Evolutionary conservation across 768 basidiomycete species (phyloP).

Genomic region (Candolleomyces eurysporus): DNA sequence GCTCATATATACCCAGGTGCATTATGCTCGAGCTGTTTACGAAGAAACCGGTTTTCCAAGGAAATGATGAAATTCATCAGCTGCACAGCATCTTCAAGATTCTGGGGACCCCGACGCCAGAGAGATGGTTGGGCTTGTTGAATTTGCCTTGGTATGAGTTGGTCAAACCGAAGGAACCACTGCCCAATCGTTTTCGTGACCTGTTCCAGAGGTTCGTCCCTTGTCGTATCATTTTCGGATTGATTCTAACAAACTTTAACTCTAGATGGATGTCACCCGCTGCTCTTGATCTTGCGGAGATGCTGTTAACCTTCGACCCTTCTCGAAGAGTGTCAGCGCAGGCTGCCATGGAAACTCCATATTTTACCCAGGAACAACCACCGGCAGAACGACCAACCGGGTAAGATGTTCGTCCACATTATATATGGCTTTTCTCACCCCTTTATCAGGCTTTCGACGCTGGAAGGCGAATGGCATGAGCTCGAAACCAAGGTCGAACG

Average conservation of each 20-base stretch:
- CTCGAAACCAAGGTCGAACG: conserved; percentile 92
- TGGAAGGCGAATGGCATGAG: conserved; percentile 98
- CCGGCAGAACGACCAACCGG: conserved; percentile 69
- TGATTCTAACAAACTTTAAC: neutral
- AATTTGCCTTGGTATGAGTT: conserved; percentile 98
- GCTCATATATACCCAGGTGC: conserved; percentile 54
- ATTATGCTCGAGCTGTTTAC: conserved; percentile 98
- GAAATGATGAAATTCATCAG: conserved; percentile 96
- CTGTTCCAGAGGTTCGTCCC: conserved; percentile 77
- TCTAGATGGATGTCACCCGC: conserved; percentile 82
- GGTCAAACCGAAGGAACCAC: conserved; percentile 80
- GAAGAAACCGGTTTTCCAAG: conserved; percentile 96
- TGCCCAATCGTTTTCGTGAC: conserved; percentile 77
- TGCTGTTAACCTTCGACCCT: conserved; percentile 80
- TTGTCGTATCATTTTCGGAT: neutral
- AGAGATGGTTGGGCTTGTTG: conserved; percentile 79
- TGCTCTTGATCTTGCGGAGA: conserved; percentile 84
- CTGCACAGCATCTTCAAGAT: conserved; percentile 90
- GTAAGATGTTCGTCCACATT: conserved; percentile 46
- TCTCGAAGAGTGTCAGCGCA: conserved; percentile 68
- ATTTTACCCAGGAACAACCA: conserved; percentile 84
- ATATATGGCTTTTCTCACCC: conserved; percentile 7
- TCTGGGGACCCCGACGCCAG: conserved; percentile 82
- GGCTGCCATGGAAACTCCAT: conserved; percentile 78
- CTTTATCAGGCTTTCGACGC: conserved; percentile 57